Conservation (phyloP, 2,329 filamentous ascomycete genomes). For the Neopestalotiopsis clavispora region DNA sequence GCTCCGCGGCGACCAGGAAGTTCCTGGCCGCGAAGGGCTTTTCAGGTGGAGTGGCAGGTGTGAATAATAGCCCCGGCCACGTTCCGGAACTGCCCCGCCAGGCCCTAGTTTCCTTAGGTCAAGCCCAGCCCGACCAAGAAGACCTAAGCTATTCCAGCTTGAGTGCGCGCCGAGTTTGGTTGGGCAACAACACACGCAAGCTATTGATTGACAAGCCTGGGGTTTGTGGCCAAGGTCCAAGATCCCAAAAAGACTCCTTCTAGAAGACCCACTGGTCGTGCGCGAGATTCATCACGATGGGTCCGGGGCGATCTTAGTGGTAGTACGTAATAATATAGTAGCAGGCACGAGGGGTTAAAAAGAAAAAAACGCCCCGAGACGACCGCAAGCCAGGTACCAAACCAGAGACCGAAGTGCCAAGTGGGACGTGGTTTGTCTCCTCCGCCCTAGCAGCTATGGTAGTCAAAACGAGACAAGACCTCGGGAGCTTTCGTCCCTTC, state of each 20-base stretch:
- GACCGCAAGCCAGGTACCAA: not conserved
- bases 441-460: not conserved
- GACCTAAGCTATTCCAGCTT: conserved; percentile 9
- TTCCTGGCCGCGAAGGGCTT: conserved; percentile 3
- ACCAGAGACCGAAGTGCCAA: too few relatives aligned
- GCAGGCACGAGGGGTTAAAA: not conserved
- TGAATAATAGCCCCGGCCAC: conserved; percentile 14
- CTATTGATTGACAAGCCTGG: conserved; percentile 9
- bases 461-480: not conserved
- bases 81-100: conserved; percentile 16
- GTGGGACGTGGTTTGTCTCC: too few relatives aligned
- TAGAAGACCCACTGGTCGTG: conserved; percentile 17
- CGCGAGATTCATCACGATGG: conserved; percentile 17
- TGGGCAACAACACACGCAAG: conserved; percentile 6
- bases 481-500: not conserved
- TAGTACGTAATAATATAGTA: conserved; percentile 9
- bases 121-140: not conserved
- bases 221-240: not conserved
- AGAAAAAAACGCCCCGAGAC: not conserved
- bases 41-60: conserved; percentile 14
- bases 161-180: conserved; percentile 3
- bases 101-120: conserved; percentile 2
- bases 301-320: conserved; percentile 8
- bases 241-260: conserved; percentile 12
- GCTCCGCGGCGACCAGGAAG: conserved; percentile 6